Evolutionary conservation across 2,329 filamentous ascomycete species (phyloP), one percentile per base, ranked within the genome.

Genomic region (Lecanoromycetidae sp.): DNA sequence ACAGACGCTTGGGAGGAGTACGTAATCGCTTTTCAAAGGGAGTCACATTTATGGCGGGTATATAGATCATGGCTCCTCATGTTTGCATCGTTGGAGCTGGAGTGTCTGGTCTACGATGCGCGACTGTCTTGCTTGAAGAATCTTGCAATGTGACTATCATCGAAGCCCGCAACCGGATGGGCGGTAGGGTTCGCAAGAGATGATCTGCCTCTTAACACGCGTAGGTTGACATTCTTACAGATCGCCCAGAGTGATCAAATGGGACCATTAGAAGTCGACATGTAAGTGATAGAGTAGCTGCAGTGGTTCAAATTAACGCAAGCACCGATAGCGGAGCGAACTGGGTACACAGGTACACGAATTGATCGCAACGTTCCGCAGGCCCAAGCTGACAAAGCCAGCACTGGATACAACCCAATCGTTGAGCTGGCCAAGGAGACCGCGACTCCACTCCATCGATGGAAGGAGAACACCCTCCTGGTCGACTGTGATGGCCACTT

Each of bases 71-170:
- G 40, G 44, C 62, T 57, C 70, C 69, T 5, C 69, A 71, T 52
- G 64, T 80, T 17, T 73, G 75, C 34, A 63, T 80, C 22, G 67
- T 80, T 10, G 77, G 77, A 15, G 75, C 75, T 29, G 77, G 77
- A 8, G 64, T 80, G 15, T 70, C 76, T 9, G 76, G 76, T 1
- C 59, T 80, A 20, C 66, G 75, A 57, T 77, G 74, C 55, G 75
- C 77, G 30, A 75, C 78, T 50, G 62, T 79, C 13, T 63, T 80
- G 8, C 58, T 76, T 4, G 68, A 72, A 48, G 70, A 71, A 56
- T 76, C 75, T 6, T 66, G 68, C 33, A 66, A 67, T 52, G 75
- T 80, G 19, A 79, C 76, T 0, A 72, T 80, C n/a, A 63, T 79
- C 13, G 77, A 80, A 60, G 77, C 72, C 2, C 66, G 76, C 46